Evolutionary conservation across 768 basidiomycete species (phyloP).

Genomic region (Zangia roseola): DNA sequence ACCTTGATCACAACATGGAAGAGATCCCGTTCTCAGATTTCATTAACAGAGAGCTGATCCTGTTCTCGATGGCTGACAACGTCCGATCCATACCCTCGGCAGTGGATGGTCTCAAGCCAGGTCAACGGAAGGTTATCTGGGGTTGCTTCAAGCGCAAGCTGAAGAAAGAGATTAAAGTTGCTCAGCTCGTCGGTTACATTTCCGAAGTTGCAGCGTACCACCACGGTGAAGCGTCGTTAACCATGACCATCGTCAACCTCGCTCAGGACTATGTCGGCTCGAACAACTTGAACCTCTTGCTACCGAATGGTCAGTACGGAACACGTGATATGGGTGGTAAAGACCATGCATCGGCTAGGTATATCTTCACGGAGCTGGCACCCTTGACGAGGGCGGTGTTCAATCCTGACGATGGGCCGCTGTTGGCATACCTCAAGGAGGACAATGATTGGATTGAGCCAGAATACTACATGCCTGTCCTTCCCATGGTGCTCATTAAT

Average conservation of each 20-base stretch:
- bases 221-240: slow-evolving; percentile 89
- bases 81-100: slow-evolving; percentile 96
- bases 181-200: slow-evolving; percentile 94
- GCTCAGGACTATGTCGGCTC: slow-evolving; percentile 94
- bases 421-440: slow-evolving; percentile 83
- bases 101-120: slow-evolving; percentile 93
- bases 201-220: slow-evolving; percentile 94
- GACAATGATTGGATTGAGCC: slow-evolving; percentile 88
- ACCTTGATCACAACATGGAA: slow-evolving; percentile 81
- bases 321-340: slow-evolving; percentile 93
- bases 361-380: slow-evolving; percentile 85
- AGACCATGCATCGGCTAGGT: slow-evolving; percentile 95
- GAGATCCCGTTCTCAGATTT: slow-evolving; percentile 91
- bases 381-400: slow-evolving; percentile 75
- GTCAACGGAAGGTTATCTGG: slow-evolving; percentile 96
- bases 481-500: slow-evolving; percentile 89
- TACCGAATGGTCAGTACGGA: slow-evolving; percentile 93
- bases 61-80: slow-evolving; percentile 99
- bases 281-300: slow-evolving; percentile 89
- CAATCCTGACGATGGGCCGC: slow-evolving; percentile 79
- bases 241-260: slow-evolving; percentile 86
- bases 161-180: slow-evolving; percentile 92
- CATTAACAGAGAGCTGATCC: slow-evolving; percentile 95
- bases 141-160: slow-evolving; percentile 94
- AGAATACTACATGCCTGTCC: slow-evolving; percentile 87